Conservation (phyloP, 2,329 filamentous ascomycete species). For the Gnomoniopsis sp. region DNA sequence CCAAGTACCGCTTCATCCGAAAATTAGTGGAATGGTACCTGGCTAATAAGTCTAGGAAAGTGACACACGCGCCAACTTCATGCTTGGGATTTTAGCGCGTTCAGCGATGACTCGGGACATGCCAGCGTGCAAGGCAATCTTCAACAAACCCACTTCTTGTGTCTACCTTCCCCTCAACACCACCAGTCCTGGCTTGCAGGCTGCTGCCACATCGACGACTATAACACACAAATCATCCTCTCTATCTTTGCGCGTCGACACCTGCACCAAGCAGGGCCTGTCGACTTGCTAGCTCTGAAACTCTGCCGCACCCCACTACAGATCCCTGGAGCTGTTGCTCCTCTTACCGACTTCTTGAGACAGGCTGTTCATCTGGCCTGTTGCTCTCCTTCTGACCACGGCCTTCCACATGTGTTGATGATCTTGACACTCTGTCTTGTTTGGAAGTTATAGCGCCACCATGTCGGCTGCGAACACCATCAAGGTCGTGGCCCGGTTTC, state of each 20-base stretch:
- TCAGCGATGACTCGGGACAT: not conserved
- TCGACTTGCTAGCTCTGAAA: not conserved
- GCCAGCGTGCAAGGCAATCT: not conserved
- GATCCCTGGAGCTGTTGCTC: slow-evolving; percentile 5
- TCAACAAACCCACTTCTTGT: not conserved
- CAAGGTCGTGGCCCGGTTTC: slow-evolving; percentile 95
- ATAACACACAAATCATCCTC: not conserved
- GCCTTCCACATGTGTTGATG: slow-evolving; percentile 22
- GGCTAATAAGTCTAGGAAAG: not conserved
- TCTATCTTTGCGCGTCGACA: not conserved
- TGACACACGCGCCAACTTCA: not conserved
- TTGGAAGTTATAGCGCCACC: slow-evolving; percentile 31
- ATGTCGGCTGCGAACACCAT: slow-evolving; percentile 63
- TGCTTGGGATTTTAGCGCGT: not conserved
- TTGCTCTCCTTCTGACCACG: slow-evolving; percentile 8
- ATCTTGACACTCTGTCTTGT: slow-evolving; percentile 23
- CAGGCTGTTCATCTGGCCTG: slow-evolving; percentile 15
- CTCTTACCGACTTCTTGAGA: slow-evolving; percentile 13
- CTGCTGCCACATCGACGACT: not conserved
- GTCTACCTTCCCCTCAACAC: not conserved
- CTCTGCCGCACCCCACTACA: slow-evolving; percentile 3
- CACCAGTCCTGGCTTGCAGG: not conserved
- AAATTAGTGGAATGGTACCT: not conserved
- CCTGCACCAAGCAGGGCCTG: slow-evolving; percentile 6
- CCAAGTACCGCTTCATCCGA: not conserved